Conservation (phyloP, 768 basidiomycete genomes). For the Rhizopogon salebrosus region DNA sequence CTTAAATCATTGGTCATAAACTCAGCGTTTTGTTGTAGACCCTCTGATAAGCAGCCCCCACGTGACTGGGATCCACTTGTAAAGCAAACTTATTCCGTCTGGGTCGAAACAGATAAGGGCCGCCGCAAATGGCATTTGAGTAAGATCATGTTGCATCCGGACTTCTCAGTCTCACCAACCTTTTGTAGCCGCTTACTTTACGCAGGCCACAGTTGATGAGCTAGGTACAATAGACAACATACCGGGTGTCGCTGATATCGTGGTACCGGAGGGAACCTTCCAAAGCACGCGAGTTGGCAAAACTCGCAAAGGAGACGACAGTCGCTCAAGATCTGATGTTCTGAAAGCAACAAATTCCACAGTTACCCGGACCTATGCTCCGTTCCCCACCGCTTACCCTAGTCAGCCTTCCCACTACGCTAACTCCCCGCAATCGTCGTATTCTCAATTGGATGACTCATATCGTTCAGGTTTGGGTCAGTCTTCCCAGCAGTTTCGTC, state of each 20-base stretch:
- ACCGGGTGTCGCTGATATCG: constrained; percentile 48
- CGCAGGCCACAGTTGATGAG: constrained; percentile 67
- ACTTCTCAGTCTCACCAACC: not conserved
- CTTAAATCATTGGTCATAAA: not conserved
- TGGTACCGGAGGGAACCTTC: constrained; percentile 65
- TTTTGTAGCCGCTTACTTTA: constrained; percentile 72
- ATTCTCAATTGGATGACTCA: constrained; percentile 16
- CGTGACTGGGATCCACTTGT: constrained; percentile 66
- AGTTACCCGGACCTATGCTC: constrained; percentile 34
- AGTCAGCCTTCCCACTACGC: constrained; percentile 20
- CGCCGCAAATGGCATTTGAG: constrained; percentile 81
- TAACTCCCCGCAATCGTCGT: constrained; percentile 15
- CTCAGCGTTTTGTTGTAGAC: constrained; percentile 20
- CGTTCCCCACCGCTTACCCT: constrained; percentile 33
- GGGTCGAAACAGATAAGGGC: constrained; percentile 60
- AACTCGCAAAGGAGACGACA: constrained; percentile 39
- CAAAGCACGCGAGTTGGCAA: constrained; percentile 61
- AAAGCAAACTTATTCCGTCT: constrained; percentile 83
- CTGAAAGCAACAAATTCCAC: constrained; percentile 24
- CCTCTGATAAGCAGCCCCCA: constrained; percentile 46
- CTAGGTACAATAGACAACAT: constrained; percentile 70
- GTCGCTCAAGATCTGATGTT: constrained; percentile 25
- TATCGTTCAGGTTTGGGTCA: constrained; percentile 16
- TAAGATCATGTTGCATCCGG: constrained; percentile 29
- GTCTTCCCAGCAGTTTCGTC: constrained; percentile 18